A percentile compares a stretch with the other conserved stretches of the same genome.
Evolutionary conservation across 176 grass and related monocot species (phyloP).

Genomic region (Puya raimondii): DNA sequence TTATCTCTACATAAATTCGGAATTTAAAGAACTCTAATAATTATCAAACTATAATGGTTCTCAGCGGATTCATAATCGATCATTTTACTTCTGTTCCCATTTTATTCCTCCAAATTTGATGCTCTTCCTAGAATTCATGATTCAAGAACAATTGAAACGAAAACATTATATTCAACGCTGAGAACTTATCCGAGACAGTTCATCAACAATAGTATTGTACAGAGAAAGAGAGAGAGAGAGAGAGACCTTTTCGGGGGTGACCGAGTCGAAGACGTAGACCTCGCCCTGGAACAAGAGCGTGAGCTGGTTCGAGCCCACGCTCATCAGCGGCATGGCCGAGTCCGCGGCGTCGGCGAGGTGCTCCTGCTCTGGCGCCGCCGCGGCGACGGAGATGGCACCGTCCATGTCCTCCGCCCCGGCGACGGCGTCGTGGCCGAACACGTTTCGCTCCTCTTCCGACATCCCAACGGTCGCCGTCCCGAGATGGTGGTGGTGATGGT

Average conservation of each 20-base stretch:
- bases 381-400: constrained; percentile 7
- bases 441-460: constrained; percentile 26
- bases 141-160: no score
- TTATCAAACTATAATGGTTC: no score
- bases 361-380: constrained; percentile 17
- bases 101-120: no score
- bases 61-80: no score
- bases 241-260: constrained; percentile 67
- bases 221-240: neutral
- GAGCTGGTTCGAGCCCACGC: constrained; percentile 54
- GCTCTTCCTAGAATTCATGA: no score
- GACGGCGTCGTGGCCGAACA: constrained; percentile 23
- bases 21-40: neutral
- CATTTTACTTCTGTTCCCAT: no score
- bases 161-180: neutral
- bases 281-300: constrained; percentile 95
- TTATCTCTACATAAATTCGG: no score
- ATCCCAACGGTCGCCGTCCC: constrained; percentile 29
- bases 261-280: constrained; percentile 93
- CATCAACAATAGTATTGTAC: neutral
- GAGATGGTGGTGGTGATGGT: neutral
- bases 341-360: constrained; percentile 32
- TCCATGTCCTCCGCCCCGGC: constrained; percentile 26
- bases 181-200: neutral
- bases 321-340: constrained; percentile 27